Conservation (phyloP, 1,284 basidiomycete species). For the Ceratobasidium sp. region DNA sequence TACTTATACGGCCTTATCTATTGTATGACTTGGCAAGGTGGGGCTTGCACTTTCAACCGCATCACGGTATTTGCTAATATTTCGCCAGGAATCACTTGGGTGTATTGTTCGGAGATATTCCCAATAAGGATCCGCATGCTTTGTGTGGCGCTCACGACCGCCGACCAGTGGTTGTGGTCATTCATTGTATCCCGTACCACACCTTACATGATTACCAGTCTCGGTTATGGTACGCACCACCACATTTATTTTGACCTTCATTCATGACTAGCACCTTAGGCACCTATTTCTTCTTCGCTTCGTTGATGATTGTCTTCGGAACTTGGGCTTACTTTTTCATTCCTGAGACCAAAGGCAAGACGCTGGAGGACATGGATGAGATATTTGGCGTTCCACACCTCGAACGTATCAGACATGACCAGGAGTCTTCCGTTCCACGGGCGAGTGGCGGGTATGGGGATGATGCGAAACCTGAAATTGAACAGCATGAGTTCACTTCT, state of each 20-base stretch:
- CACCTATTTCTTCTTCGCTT: constrained; percentile 44
- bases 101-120: constrained; percentile 59
- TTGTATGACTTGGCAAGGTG: constrained; percentile 47
- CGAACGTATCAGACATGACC: constrained; percentile 2
- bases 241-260: no score
- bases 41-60: no score
- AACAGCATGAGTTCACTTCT: constrained; percentile 33
- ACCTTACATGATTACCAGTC: constrained; percentile 56
- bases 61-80: no score
- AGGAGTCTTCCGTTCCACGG: constrained; percentile 23
- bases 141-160: constrained; percentile 58
- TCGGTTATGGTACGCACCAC: constrained; percentile 33
- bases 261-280: no score
- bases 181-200: constrained; percentile 58
- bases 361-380: constrained; percentile 39
- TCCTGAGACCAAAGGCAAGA: constrained; percentile 42
- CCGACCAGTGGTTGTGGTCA: constrained; percentile 59
- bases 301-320: constrained; percentile 44
- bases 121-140: constrained; percentile 59
- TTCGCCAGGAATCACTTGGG: constrained; percentile 53
- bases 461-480: constrained; percentile 31
- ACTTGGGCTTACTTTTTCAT: constrained; percentile 42
- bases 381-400: constrained; percentile 41
- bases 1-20: constrained; percentile 42
- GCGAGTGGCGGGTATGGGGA: constrained; percentile 22